phyloP scores from a whole-genome alignment of 345 rosid species.

The Microcos paniculata region DNA sequence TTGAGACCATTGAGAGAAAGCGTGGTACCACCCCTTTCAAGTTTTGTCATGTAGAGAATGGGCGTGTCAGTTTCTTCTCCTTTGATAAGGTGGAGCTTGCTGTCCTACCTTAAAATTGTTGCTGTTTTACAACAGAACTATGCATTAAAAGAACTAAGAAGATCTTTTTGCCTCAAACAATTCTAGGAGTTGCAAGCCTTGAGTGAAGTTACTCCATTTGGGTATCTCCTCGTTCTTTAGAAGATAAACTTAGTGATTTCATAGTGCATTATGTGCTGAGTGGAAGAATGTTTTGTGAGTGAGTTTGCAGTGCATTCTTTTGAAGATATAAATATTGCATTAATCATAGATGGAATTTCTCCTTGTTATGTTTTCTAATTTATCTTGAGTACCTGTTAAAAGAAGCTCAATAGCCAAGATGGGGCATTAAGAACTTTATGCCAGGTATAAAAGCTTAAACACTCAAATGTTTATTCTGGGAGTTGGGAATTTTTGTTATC shows the following conservation, averaged over 20 bases:
- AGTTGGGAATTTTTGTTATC: neutral
- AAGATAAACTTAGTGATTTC: neutral
- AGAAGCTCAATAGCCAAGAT: neutral
- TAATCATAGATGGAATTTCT: neutral
- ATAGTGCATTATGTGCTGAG: neutral
- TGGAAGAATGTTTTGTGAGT: neutral
- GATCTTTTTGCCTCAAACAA: neutral
- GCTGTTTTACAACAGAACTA: neutral
- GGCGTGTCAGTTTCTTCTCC: slow-evolving; percentile 69
- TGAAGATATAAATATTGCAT: neutral
- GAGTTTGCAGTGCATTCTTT: neutral
- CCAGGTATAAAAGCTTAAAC: too few relatives aligned
- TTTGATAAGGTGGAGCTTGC: slow-evolving; percentile 46
- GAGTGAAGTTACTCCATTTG: neutral
- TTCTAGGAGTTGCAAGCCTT: neutral
- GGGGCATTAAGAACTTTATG: neutral
- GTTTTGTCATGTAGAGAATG: slow-evolving; percentile 62
- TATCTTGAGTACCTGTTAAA: neutral
- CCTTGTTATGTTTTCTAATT: neutral
- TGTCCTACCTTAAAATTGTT: slow-evolving; percentile 38
- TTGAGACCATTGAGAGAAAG: slow-evolving; percentile 50
- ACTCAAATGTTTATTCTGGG: neutral
- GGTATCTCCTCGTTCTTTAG: neutral
- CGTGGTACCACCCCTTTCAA: slow-evolving; percentile 44
- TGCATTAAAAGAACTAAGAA: neutral